Conservation (phyloP, 257 asterid genomes). For the Solanum arcanum region DNA sequence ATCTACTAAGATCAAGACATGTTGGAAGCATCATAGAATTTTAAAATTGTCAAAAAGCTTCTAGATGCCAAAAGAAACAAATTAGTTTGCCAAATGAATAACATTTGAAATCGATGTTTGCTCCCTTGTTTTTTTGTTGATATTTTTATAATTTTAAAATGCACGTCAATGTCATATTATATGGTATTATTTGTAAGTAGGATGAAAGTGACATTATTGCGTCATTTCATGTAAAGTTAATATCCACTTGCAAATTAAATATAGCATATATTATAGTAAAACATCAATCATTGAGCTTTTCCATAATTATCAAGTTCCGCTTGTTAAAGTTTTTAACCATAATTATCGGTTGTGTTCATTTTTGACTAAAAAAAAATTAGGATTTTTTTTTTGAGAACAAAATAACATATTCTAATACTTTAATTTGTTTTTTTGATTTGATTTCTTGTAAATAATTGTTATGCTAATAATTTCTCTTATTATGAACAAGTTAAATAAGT, state of each 20-base stretch:
- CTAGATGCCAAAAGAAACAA: not conserved
- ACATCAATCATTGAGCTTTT: not conserved
- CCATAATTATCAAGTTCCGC: not conserved
- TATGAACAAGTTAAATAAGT: not conserved
- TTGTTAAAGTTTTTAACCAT: not conserved
- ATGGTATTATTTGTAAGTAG: too few species aligned
- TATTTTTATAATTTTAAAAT: not conserved
- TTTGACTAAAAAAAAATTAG: not conserved
- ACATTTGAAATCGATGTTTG: not conserved
- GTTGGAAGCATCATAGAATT: not conserved
- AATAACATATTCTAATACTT: not conserved
- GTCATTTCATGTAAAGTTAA: not conserved
- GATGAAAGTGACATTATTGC: not conserved
- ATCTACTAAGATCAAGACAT: not conserved
- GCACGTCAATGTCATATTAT: not conserved
- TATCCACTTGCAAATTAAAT: not conserved
- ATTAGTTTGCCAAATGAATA: not conserved
- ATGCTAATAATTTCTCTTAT: not conserved
- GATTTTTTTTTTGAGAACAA: not conserved
- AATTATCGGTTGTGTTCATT: not conserved
- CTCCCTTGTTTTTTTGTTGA: not conserved
- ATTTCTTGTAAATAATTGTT: not conserved
- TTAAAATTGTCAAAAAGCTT: not conserved
- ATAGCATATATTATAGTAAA: not conserved
- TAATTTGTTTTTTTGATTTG: not conserved